Base-by-base conservation (phyloP, 228 moss, liverwort and hornwort genomes). In the Sphagnum fallax region DNA sequence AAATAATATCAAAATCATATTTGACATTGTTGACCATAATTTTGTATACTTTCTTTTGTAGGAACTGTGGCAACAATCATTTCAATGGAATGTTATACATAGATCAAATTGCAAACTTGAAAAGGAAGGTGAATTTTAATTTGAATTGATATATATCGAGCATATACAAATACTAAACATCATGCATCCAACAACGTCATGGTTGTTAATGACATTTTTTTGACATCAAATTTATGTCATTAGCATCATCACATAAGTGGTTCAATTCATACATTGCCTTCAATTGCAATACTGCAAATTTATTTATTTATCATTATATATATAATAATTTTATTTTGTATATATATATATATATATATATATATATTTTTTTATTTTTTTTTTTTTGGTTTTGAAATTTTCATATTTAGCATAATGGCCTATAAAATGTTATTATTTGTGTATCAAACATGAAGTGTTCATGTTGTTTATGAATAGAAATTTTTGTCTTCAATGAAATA, bases 1-100 rank as follows among this genome's bases (percentile, higher is more conserved):
- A 32, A 32, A 32, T 32, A 32, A 32, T 32, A 32, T 32, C 32
- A 32, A 32, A 32, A 32, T 32, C 32, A 32, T 32, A 32, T 32
- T 32, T 32, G 32, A 32, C 32, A 32, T 1, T 32, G 1, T 32
- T 32, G 32, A 32, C 32, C 32, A 32, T 32, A 32, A 32, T 32
- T 32, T 32, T 0, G 1, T 1, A 32, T 32, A 32, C n/a, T 32
- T 32, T 32, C 32, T 32, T 49, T 83, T 52, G 71, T 78, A 84
- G 84, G 69, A 71, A 66, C 72, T 61, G 78, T 11, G 78, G 81
- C 32, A 64, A 75, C 84, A 81, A 84, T 78, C 61, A 69, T 64
- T 10, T 81, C 66, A 76, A 73, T 47, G 84, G 84, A 58, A 74
- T 78, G 51, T 67, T 84, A 47, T 75, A 84, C 64, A 78, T 84